Evolutionary conservation across 257 asterid genomes (phyloP).

Genomic region (Solanum sparsipilum): DNA sequence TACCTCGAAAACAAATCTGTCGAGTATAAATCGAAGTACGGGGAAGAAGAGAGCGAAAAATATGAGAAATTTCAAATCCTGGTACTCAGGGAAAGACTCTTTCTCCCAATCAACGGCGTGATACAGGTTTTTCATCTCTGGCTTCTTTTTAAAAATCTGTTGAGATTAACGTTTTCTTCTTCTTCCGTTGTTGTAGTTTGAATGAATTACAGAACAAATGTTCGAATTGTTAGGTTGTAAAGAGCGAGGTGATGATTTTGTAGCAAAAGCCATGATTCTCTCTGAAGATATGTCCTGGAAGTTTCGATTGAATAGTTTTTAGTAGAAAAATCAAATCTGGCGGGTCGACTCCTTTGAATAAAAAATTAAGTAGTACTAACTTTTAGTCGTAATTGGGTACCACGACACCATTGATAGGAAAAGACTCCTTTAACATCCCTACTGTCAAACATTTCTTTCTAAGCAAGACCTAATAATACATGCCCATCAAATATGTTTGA

Average conservation of each 20-base stretch:
- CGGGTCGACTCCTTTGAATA: not conserved
- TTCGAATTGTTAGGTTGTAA: not conserved
- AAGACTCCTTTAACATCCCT: not conserved
- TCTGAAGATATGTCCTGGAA: not conserved
- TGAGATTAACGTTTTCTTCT: not conserved
- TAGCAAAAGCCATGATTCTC: not conserved
- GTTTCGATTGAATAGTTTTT: not conserved
- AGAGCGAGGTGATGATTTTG: not conserved
- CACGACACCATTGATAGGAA: not conserved
- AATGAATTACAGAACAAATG: not conserved
- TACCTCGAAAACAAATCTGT: constrained; percentile 18
- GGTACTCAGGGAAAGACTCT: constrained; percentile 14
- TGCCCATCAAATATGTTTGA: too few species aligned
- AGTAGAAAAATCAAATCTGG: not conserved
- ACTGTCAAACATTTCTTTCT: not conserved
- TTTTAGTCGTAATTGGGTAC: not conserved
- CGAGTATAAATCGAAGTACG: constrained; percentile 9
- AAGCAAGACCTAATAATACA: not conserved
- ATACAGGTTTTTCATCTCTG: not conserved
- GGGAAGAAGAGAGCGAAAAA: constrained; percentile 9
- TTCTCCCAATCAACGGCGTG: constrained; percentile 1
- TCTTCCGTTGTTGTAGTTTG: not conserved
- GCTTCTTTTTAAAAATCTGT: not conserved
- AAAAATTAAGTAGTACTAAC: not conserved
- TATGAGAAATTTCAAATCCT: constrained; percentile 10